These are phyloP conservation scores for Edaphochlamys debaryana DNA, from an alignment of 139 green algal genomes.

Conservation along the genomic window DNA sequence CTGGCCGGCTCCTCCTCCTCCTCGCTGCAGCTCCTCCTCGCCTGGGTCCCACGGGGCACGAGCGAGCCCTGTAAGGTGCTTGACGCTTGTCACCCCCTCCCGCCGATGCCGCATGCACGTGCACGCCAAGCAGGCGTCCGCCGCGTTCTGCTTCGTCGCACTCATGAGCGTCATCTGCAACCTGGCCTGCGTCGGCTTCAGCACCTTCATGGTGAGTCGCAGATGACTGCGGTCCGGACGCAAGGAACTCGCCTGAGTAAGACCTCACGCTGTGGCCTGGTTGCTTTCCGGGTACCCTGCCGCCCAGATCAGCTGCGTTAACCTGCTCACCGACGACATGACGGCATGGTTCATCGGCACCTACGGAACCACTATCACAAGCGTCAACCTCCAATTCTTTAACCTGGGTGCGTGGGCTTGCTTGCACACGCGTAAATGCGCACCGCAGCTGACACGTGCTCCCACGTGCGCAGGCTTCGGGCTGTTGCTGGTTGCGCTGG, in stretches of 20 bases:
- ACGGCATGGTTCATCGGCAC: background rate
- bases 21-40: no score
- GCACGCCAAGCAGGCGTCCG: background rate
- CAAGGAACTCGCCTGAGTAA: no score
- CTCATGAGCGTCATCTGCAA: background rate
- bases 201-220: background rate
- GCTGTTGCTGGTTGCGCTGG: background rate
- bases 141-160: background rate
- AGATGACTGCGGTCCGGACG: no score
- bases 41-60: no score
- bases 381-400: background rate
- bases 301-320: background rate
- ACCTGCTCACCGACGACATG: background rate
- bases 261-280: no score
- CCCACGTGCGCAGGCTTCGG: background rate
- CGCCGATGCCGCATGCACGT: no score
- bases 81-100: no score
- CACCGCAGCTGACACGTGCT: no score
- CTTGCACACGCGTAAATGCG: no score
- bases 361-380: background rate
- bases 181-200: background rate
- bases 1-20: no score
- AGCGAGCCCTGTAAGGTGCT: no score
- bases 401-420: background rate
- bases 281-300: no score